Evolutionary conservation across 1,284 basidiomycete species (phyloP), one percentile per base, ranked within the genome.

Genomic region (Tilletia caries): DNA sequence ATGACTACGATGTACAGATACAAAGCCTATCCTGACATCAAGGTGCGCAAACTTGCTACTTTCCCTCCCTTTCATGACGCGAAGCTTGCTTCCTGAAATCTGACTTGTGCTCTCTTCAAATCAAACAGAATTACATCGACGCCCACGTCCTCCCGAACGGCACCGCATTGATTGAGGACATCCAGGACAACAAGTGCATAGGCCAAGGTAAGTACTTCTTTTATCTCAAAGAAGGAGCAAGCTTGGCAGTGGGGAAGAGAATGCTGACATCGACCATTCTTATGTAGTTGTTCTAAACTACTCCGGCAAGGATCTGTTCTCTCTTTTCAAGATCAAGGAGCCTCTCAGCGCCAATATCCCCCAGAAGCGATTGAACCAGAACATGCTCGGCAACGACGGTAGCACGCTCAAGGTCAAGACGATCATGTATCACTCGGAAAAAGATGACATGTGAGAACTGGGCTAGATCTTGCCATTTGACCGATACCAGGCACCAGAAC

Each of bases 381-480:
- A 67, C 25, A 50, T 73, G 13, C 52, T 71, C 23, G 32, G 37
- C 6, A 43, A 54, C 13, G 33, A 66, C 15, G 44, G 25, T 18
- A 69, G 67, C 25, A 23, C 25, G 29, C 77, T 75, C 60, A 80
- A 73, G 64, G 78, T 74, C 66, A 79, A 80, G 0, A 70, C 73
- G 20, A 75, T 75, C 68, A 71, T 79, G 58, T 81, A 75, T 69
- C 80, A 82, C 62, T 76, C 79, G 6, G n/a, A 69, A 1, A 41
- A 54, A 25, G 81, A 82, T 69, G 80, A 81, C 66, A 75, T 82
- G n/a, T n/a, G n/a, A n/a, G n/a, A n/a, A n/a, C n/a, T n/a, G n/a
- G n/a, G n/a, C n/a, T n/a, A n/a, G n/a, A n/a, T n/a, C n/a, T n/a
- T n/a, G n/a, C n/a, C n/a, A n/a, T n/a, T n/a, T n/a, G n/a, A n/a